These are phyloP conservation scores for Cyclotella kingstonii DNA, from an alignment of 108 stramenopile species.

Conservation along the genomic window DNA sequence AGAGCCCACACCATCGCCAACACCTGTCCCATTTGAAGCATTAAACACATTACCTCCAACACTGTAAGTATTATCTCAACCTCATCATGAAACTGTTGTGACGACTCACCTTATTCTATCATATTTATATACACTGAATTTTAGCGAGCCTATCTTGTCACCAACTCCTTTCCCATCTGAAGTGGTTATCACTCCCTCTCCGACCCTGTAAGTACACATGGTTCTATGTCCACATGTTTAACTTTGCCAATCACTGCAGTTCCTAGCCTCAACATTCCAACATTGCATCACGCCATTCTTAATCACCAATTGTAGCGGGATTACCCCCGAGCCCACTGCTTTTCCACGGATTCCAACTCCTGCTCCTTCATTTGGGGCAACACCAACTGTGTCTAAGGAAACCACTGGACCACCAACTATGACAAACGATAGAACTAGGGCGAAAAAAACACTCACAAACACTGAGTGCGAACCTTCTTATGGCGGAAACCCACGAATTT, in stretches of 20 bases:
- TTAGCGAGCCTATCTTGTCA: neutral
- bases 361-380: constrained; percentile 15
- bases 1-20: neutral
- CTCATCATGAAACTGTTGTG: too few species aligned
- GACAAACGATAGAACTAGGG: neutral
- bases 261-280: too few species aligned
- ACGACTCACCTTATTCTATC: too few species aligned
- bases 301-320: too few species aligned
- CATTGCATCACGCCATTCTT: too few species aligned
- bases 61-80: neutral
- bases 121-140: too few species aligned
- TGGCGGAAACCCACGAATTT: neutral
- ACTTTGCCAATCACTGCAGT: too few species aligned
- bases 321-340: too few species aligned
- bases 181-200: neutral
- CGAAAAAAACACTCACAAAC: neutral
- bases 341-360: neutral
- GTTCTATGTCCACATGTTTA: neutral
- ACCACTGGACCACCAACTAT: constrained; percentile 16
- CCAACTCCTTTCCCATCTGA: neutral
- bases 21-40: neutral
- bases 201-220: neutral
- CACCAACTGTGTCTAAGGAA: constrained; percentile 19
- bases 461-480: neutral
- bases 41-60: neutral